Percentiles rank a stretch among this genome's conserved stretches.
These are phyloP conservation scores for Globomyces sp. DNA, from an alignment of 371 early-diverging fungal genomes.

Conservation along the genomic window DNA sequence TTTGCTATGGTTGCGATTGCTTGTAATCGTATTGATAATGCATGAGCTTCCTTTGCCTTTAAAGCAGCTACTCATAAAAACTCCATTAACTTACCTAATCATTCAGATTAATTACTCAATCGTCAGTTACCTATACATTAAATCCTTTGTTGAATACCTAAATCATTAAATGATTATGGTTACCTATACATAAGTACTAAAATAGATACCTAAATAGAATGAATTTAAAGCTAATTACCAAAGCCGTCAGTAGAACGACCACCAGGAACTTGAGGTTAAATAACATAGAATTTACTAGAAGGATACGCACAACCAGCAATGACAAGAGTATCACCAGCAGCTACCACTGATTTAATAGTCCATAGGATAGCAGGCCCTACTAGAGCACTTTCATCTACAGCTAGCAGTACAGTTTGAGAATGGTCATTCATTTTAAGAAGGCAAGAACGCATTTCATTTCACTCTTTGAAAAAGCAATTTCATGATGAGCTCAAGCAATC, in stretches of 20 bases:
- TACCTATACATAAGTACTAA: no score
- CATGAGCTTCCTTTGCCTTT: slow-evolving; percentile 5
- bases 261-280: neutral
- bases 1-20: slow-evolving; percentile 1
- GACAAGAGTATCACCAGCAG: slow-evolving; percentile 5
- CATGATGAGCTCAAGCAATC: no score
- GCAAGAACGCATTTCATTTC: no score
- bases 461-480: no score
- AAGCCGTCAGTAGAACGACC: slow-evolving; percentile 9
- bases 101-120: no score
- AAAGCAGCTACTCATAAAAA: neutral
- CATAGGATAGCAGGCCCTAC: slow-evolving; percentile 8
- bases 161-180: no score
- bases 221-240: neutral
- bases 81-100: no score
- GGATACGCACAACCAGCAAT: neutral
- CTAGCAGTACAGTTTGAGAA: neutral
- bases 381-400: slow-evolving; percentile 4
- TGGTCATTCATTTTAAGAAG: no score
- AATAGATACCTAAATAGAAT: no score
- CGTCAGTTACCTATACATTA: no score
- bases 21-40: neutral
- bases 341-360: slow-evolving; percentile 7
- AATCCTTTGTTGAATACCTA: no score
- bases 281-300: neutral